These are phyloP conservation scores for Podaxis sp. DNA, from an alignment of 768 basidiomycete genomes.

Conservation along the genomic window DNA sequence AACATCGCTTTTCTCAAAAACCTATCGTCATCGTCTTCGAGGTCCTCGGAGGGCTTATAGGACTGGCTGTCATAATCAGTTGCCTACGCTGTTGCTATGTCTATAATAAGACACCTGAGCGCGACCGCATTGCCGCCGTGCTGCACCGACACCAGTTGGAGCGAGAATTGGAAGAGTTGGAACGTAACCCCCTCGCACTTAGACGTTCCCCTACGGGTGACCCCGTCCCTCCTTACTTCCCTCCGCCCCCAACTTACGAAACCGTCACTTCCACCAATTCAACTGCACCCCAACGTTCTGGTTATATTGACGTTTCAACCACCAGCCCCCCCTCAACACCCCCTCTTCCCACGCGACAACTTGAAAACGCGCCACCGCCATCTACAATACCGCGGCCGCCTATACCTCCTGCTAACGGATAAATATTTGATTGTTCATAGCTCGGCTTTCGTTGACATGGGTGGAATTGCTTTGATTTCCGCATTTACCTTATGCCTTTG, in stretches of 20 bases:
- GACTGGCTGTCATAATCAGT: constrained; percentile 27
- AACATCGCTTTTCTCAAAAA: constrained; percentile 19
- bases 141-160: constrained; percentile 43
- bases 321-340: constrained; percentile 12
- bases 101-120: constrained; percentile 40
- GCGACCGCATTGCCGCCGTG: constrained; percentile 38
- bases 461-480: not conserved
- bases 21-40: constrained; percentile 40
- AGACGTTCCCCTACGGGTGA: constrained; percentile 29
- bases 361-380: not conserved
- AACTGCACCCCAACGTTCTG: constrained; percentile 2
- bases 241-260: constrained; percentile 45
- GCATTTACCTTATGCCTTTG: not conserved
- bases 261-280: not conserved
- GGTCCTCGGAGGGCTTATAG: constrained; percentile 38
- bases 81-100: constrained; percentile 37
- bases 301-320: constrained; percentile 14
- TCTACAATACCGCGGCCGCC: constrained; percentile 11
- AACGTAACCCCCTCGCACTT: constrained; percentile 28
- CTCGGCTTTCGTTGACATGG: not conserved
- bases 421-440: not conserved
- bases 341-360: not conserved
- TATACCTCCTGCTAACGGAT: constrained; percentile 17
- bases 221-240: constrained; percentile 50
- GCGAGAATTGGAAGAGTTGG: constrained; percentile 45